Conservation (phyloP, 2,329 filamentous ascomycete species). For the Cyphellophora attinorum region DNA sequence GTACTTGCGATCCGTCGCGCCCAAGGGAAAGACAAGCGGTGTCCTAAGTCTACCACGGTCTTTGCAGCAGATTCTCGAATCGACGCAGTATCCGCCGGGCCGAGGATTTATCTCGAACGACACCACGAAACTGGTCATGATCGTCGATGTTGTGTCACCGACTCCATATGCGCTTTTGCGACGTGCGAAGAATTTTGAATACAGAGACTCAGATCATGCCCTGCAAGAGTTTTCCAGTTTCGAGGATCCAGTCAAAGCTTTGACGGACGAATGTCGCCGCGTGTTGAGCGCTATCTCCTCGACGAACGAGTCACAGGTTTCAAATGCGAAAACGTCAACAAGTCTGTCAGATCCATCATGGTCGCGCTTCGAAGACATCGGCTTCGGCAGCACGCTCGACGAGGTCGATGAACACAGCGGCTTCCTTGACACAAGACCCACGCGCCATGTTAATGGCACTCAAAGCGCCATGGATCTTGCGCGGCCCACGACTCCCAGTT, state of each 20-base stretch:
- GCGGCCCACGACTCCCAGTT: constrained; percentile 88
- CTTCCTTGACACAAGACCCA: constrained; percentile 20
- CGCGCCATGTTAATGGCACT: neutral
- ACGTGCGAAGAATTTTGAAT: constrained; percentile 89
- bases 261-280: constrained; percentile 89
- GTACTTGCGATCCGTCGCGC: constrained; percentile 80
- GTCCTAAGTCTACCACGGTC: constrained; percentile 84
- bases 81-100: constrained; percentile 88
- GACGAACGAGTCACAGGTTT: constrained; percentile 73
- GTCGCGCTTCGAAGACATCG: constrained; percentile 93
- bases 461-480: constrained; percentile 44
- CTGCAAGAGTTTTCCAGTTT: constrained; percentile 78
- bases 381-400: constrained; percentile 68
- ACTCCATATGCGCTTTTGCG: constrained; percentile 87
- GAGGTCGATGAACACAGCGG: constrained; percentile 61
- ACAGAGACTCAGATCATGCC: constrained; percentile 77
- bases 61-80: constrained; percentile 78
- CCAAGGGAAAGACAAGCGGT: constrained; percentile 63
- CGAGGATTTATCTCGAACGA: constrained; percentile 63
- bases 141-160: constrained; percentile 87
- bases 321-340: constrained; percentile 60
- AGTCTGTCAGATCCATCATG: constrained; percentile 78
- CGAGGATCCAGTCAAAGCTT: constrained; percentile 74
- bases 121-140: constrained; percentile 90
- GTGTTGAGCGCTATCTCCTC: constrained; percentile 83